Evolutionary conservation across 805 yeast species (phyloP), one percentile per base, ranked within the genome.

Genomic region (Suhomyces vadensis): DNA sequence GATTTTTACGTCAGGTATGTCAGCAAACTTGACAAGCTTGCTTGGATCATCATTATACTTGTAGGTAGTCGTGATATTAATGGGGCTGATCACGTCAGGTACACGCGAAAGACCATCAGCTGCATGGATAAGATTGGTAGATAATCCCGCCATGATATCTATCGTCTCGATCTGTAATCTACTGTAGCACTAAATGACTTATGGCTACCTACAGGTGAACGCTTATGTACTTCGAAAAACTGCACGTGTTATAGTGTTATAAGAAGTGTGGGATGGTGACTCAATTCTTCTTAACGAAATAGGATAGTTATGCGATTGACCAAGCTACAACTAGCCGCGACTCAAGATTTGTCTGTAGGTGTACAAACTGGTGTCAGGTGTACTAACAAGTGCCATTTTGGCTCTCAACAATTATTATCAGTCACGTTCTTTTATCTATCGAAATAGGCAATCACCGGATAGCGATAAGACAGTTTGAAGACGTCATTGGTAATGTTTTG

Each of bases 31-130:
- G 10, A 68, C 57, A 36, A 87, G 69, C 19, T 81, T 67, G 0
- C 60, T 69, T 1, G 91, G 89, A 49, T 86, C 77, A 2, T 71
- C 60, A 22, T 77, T 64, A 63, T 90, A 91, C 43, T 79, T 73
- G 63, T 71, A 90, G 1, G 96, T 91, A 1, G 97, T 85, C 2
- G 94, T 64, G 3, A 87, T 83, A 50, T 86, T 87, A 47, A 91
- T 83, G 19, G 97, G 95, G 5, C 92, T 83, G 1, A 83, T 82
- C 31, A 85, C 84, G 55, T 85, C 91, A 0, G 76, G 57, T 5
- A 81, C 86, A 50, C 86, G 67, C 47, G 74, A 68, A 24, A 71
- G 57, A 4, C 63, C 67, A 53, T 85, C 88, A 49, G 87, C 96
- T 0, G 81, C 90, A 57, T 90, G 97, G 40, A 91, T 74, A 8